phyloP scores from a whole-genome alignment of 202 grass and related monocot species.

The Digitaria exilis region DNA sequence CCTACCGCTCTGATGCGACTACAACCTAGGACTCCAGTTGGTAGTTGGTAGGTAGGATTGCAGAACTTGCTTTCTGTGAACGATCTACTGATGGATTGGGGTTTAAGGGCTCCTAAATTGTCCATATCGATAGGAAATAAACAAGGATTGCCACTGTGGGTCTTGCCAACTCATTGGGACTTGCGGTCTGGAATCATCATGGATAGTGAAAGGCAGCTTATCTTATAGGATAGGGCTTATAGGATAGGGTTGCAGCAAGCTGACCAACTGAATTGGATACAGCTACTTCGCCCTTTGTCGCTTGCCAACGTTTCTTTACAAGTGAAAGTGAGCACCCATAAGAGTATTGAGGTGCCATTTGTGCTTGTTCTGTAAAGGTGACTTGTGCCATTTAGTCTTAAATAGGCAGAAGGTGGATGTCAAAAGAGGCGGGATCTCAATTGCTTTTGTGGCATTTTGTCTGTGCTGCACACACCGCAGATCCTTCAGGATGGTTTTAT shows the following conservation, averaged over 20 bases:
- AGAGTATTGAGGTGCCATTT: too few species aligned
- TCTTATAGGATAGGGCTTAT: too few species aligned
- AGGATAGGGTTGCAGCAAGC: conserved; percentile 9
- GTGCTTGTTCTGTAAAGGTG: too few species aligned
- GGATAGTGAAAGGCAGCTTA: conserved; percentile 41
- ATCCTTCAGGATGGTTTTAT: neutral
- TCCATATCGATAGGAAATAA: neutral
- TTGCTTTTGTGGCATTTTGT: neutral
- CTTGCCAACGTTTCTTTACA: neutral
- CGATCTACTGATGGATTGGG: neutral
- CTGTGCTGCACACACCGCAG: neutral
- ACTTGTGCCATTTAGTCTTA: conserved; percentile 23
- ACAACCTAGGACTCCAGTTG: conserved; percentile 11
- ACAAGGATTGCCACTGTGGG: neutral
- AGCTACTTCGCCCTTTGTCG: neutral
- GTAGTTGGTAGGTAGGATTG: conserved; percentile 44
- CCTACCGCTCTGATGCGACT: neutral
- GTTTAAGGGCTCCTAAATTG: neutral
- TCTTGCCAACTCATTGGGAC: conserved; percentile 15
- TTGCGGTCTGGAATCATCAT: conserved; percentile 27
- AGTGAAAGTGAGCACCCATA: too few species aligned
- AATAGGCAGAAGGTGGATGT: too few species aligned
- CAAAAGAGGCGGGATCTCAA: conserved; percentile 2
- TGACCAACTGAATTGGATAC: conserved; percentile 27
- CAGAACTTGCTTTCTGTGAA: conserved; percentile 29